These are phyloP conservation scores for Kazachstania sp. DNA, from an alignment of 1,139 yeast species.

Conservation along the genomic window DNA sequence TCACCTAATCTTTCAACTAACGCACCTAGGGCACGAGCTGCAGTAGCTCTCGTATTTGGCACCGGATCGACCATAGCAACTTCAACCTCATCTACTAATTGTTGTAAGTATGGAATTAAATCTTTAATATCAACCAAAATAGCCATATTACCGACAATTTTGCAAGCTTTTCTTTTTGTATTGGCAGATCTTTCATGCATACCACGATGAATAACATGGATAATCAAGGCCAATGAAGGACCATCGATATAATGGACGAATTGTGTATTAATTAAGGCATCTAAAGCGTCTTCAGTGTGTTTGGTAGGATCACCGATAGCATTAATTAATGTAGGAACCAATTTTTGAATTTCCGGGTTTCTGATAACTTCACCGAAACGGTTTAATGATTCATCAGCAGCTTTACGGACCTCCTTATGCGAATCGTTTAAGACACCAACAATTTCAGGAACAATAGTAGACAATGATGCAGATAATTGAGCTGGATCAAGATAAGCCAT, in stretches of 20 bases:
- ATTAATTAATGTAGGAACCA: constrained; percentile 80
- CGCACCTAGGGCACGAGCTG: constrained; percentile 94
- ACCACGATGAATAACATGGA: constrained; percentile 93
- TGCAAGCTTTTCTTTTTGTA: constrained; percentile 90
- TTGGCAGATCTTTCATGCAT: constrained; percentile 88
- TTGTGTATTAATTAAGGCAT: constrained; percentile 78
- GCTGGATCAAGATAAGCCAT: constrained; percentile 97
- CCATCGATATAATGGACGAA: constrained; percentile 98
- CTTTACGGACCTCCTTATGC: constrained; percentile 91
- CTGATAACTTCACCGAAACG: constrained; percentile 95
- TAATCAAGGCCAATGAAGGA: constrained; percentile 89
- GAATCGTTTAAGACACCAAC: constrained; percentile 92
- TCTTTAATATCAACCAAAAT: constrained; percentile 86
- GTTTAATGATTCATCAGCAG: constrained; percentile 83
- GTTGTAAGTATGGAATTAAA: constrained; percentile 70
- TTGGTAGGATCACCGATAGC: constrained; percentile 96
- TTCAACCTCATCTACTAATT: constrained; percentile 74
- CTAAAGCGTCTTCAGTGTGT: constrained; percentile 80
- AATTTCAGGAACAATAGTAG: constrained; percentile 88
- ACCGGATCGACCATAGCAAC: constrained; percentile 98
- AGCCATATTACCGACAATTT: constrained; percentile 97
- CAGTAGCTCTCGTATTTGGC: constrained; percentile 93
- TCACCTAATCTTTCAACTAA: constrained; percentile 95
- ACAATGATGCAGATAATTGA: constrained; percentile 80
- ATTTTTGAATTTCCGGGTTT: constrained; percentile 88